Conservation (phyloP, 2,329 filamentous ascomycete genomes). For the Cercospora janseana region DNA sequence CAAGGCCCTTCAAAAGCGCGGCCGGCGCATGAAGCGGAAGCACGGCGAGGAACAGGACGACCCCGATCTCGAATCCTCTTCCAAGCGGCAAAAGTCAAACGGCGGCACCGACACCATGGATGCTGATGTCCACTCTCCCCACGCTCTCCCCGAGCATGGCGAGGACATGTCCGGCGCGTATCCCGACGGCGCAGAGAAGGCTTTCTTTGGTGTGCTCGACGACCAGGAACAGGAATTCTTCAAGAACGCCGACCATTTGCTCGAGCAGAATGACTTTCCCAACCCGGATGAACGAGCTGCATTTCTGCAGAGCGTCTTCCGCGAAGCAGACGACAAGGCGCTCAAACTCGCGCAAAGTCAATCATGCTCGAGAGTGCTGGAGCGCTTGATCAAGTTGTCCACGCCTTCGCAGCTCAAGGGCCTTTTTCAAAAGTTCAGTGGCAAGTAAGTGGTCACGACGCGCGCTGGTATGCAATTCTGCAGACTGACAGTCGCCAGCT, state of each 20-base stretch:
- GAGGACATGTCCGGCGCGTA: constrained; percentile 33
- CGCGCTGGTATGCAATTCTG: neutral
- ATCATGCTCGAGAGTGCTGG: constrained; percentile 89
- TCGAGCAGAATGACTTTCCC: constrained; percentile 81
- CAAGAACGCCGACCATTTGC: constrained; percentile 79
- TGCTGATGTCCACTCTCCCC: constrained; percentile 38
- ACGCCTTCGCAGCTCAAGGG: constrained; percentile 77
- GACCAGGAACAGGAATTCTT: constrained; percentile 97
- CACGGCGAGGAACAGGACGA: constrained; percentile 47
- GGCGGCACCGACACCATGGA: constrained; percentile 12
- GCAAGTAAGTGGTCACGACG: constrained; percentile 55
- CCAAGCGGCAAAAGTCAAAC: constrained; percentile 42
- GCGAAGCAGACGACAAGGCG: constrained; percentile 86
- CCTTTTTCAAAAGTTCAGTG: constrained; percentile 79
- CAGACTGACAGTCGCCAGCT: constrained; percentile 46
- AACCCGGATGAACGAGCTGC: constrained; percentile 59
- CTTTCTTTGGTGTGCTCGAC: constrained; percentile 91
- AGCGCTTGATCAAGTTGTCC: constrained; percentile 81
- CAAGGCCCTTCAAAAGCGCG: constrained; percentile 58
- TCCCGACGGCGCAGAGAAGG: constrained; percentile 54
- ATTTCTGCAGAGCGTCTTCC: constrained; percentile 74
- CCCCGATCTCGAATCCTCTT: constrained; percentile 38
- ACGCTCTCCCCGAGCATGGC: constrained; percentile 26
- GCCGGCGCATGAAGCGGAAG: constrained; percentile 56
- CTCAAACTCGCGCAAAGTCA: constrained; percentile 95